These are phyloP conservation scores for Castanea sativa DNA, from an alignment of 306 rosid species.

Conservation along the genomic window DNA sequence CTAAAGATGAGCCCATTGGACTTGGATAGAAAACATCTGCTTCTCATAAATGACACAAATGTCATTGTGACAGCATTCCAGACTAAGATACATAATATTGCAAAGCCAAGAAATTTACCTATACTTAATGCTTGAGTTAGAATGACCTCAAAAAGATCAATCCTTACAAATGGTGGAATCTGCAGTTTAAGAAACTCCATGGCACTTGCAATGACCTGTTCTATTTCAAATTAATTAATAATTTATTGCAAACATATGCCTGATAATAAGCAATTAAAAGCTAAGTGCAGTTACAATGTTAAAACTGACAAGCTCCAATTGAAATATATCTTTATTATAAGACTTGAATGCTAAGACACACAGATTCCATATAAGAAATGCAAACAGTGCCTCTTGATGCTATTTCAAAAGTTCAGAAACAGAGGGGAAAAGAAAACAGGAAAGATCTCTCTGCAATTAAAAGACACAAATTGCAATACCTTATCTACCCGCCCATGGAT, in stretches of 20 bases:
- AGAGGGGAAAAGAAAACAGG: not conserved
- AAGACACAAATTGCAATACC: conserved; percentile 49
- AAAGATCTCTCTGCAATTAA: conserved; percentile 3
- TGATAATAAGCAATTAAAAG: conserved; percentile 5
- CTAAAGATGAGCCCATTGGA: not conserved
- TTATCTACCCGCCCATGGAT: conserved; percentile 86
- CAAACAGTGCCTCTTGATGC: not conserved
- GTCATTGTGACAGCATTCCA: not conserved
- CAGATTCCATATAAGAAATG: not conserved
- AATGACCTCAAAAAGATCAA: conserved; percentile 87
- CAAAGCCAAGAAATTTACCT: conserved; percentile 50
- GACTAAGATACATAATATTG: conserved; percentile 5
- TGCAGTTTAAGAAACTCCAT: conserved; percentile 69
- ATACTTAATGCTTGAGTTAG: conserved; percentile 69
- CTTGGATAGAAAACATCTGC: conserved; percentile 2
- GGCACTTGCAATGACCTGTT: conserved; percentile 85
- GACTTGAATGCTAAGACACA: not conserved
- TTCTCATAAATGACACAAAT: not conserved
- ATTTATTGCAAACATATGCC: conserved; percentile 13
- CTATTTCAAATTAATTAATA: conserved; percentile 22
- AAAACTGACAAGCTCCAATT: conserved; percentile 1
- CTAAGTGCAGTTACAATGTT: not conserved
- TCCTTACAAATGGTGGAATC: conserved; percentile 88
- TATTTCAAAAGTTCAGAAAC: not conserved
- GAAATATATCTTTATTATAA: not conserved